Evolutionary conservation across 768 basidiomycete species (phyloP), one percentile per base, ranked within the genome.

Genomic region (Xerocomus potaroensis): DNA sequence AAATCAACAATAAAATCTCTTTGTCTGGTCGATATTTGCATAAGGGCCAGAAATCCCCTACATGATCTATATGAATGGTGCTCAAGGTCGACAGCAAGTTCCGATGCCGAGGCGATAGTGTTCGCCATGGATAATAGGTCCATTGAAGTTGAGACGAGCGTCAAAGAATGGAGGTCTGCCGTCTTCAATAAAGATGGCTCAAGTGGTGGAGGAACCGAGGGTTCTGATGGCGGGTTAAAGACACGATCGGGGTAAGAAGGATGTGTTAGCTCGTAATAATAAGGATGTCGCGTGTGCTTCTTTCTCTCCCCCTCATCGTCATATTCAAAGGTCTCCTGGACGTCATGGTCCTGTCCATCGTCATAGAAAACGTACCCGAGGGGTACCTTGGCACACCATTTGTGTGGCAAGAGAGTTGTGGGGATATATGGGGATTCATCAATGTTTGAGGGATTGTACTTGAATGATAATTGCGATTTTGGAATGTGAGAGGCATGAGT

Each of bases 51-150:
- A 58, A 97, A 91, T 2, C 96, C 95, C 10, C 67, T 65, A 62
- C 87, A 97, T 4, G 85, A 82, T 30, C 93, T 77, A 57, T 87
- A 89, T 51, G 79, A 85, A 72, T 98, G 93, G 61, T 97, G 88
- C 68, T 99, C 95, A 23, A 99, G 71, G 67, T 99, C 96, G 21
- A 99, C 76, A 0, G 96, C 95, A 43, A 98, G 81, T 64, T 95
- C 93, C 21, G 67, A 68, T n/a, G 74, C 76, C 5, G 63, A 60
- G 22, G 77, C 76, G n/a, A 98, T 74, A 47, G 78, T 75, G 11
- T 74, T 75, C 4, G 94, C 71, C 79, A 96, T 83, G 26, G 58
- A 61, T 11, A 76, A 65, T 34, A 96, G 73, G 5, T 72, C 69
- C 15, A 71, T 67, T 0, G 71, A 58, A 10, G 81, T 84, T 6